Percentiles rank a stretch among this genome's conserved stretches.
Conservation (phyloP, 306 rosid genomes). For the Rosa lucieae region DNA sequence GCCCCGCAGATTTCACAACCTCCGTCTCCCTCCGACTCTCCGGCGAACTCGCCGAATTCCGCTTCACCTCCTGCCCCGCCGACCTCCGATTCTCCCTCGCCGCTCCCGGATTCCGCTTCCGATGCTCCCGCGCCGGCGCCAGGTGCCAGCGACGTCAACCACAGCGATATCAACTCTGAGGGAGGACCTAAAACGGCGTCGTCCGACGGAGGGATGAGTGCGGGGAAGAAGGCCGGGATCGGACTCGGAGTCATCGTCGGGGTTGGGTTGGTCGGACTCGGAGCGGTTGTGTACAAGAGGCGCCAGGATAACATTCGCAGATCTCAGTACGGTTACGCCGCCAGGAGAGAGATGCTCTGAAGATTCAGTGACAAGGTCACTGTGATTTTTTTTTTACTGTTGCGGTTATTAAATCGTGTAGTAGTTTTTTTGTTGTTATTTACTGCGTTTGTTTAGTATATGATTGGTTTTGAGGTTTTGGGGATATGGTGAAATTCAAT, state of each 20-base stretch:
- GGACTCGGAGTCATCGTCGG: slow-evolving; percentile 58
- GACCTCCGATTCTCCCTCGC: slow-evolving; percentile 1
- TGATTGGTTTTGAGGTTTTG: slow-evolving; percentile 2
- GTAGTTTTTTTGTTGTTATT: background rate
- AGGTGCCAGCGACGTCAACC: slow-evolving; percentile 14
- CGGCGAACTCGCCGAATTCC: background rate
- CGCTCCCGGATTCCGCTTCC: background rate
- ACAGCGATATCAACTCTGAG: background rate
- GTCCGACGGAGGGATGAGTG: slow-evolving; percentile 52
- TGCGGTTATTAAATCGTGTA: background rate
- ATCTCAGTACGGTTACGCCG: slow-evolving; percentile 46
- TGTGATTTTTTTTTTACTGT: background rate
- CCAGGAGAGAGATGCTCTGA: slow-evolving; percentile 68
- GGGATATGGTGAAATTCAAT: slow-evolving; percentile 4
- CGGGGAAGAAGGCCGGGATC: slow-evolving; percentile 71
- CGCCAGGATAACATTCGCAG: slow-evolving; percentile 69
- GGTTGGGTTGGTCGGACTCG: slow-evolving; percentile 43
- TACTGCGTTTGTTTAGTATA: background rate
- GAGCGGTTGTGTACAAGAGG: slow-evolving; percentile 67
- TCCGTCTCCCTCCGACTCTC: slow-evolving; percentile 38
- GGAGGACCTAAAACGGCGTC: slow-evolving; percentile 5
- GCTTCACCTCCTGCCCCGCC: slow-evolving; percentile 15
- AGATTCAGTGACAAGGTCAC: slow-evolving; percentile 11
- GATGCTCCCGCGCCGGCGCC: slow-evolving; percentile 7
- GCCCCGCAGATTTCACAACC: slow-evolving; percentile 3